These are phyloP conservation scores for Paramecium sonneborni DNA, from an alignment of 73 alveolate species.

Conservation along the genomic window DNA sequence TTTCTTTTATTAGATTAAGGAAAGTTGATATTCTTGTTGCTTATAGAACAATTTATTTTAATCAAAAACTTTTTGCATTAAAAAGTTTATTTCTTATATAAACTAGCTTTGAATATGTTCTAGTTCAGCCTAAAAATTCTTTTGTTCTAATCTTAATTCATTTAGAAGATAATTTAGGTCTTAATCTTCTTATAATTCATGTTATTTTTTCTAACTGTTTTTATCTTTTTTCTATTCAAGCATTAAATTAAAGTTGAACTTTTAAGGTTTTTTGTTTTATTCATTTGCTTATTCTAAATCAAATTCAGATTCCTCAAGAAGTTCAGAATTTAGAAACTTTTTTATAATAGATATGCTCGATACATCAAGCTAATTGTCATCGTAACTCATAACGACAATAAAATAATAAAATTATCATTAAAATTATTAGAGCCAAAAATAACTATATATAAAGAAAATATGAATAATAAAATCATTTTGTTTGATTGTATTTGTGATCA, in stretches of 20 bases:
- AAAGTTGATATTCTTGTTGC: not conserved
- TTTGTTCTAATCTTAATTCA: not conserved
- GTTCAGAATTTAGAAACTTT: not conserved
- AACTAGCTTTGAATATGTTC: not conserved
- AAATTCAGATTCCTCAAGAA: not conserved
- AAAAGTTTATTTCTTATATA: not conserved
- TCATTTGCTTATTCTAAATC: not conserved
- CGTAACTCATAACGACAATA: constrained; percentile 9
- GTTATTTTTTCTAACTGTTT: not conserved
- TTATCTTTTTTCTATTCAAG: not conserved
- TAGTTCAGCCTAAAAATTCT: not conserved
- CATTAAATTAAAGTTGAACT: not conserved
- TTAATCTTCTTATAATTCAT: not conserved
- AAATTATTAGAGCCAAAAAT: constrained; percentile 3
- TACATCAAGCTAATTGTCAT: not conserved
- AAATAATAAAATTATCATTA: not conserved
- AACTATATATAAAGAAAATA: not conserved
- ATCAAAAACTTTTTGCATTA: not conserved
- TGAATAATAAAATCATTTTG: not conserved
- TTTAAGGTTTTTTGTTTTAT: not conserved
- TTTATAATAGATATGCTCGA: not conserved
- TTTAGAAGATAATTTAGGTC: not conserved
- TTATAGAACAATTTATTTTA: not conserved
- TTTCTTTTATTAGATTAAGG: not conserved
- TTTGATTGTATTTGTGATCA: not conserved